Percentiles rank a stretch among this genome's conserved stretches.
These are phyloP conservation scores for Oryza coarctata DNA, from an alignment of 176 grass and related monocot genomes.

Conservation along the genomic window DNA sequence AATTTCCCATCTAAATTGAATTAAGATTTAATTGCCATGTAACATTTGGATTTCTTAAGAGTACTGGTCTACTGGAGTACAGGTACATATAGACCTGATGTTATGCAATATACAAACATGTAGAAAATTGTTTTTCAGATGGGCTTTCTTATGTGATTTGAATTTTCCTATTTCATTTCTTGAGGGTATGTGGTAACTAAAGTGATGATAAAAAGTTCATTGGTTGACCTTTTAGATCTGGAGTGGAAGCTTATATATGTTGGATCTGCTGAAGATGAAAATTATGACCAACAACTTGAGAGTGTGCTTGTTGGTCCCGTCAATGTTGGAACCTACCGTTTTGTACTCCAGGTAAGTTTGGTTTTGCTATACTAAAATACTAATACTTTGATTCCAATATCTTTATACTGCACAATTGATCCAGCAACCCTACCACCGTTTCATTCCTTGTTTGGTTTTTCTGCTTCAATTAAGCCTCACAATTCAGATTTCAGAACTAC, in stretches of 20 bases:
- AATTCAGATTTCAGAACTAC: background rate
- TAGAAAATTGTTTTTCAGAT: background rate
- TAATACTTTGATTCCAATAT: background rate
- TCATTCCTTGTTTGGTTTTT: no score
- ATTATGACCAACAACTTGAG: slow-evolving; percentile 92
- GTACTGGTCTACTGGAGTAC: background rate
- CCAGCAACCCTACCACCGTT: background rate
- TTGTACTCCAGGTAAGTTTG: slow-evolving; percentile 74
- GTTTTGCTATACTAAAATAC: background rate
- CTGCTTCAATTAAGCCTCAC: background rate
- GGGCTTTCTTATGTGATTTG: background rate
- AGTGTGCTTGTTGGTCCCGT: slow-evolving; percentile 96
- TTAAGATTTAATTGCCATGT: background rate
- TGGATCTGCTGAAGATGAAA: slow-evolving; percentile 97
- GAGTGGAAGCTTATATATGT: slow-evolving; percentile 99
- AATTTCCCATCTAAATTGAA: background rate
- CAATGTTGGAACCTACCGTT: slow-evolving; percentile 96
- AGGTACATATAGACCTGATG: background rate
- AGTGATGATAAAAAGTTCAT: background rate
- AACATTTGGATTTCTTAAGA: background rate
- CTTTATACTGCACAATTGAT: background rate
- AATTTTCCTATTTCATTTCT: background rate
- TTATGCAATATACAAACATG: background rate
- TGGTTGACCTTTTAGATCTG: slow-evolving; percentile 48
- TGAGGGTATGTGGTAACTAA: background rate